A percentile compares a stretch with the other conserved stretches of the same genome.
Conservation (phyloP, 805 yeast genomes). For the Metschnikowia vanudenii region DNA sequence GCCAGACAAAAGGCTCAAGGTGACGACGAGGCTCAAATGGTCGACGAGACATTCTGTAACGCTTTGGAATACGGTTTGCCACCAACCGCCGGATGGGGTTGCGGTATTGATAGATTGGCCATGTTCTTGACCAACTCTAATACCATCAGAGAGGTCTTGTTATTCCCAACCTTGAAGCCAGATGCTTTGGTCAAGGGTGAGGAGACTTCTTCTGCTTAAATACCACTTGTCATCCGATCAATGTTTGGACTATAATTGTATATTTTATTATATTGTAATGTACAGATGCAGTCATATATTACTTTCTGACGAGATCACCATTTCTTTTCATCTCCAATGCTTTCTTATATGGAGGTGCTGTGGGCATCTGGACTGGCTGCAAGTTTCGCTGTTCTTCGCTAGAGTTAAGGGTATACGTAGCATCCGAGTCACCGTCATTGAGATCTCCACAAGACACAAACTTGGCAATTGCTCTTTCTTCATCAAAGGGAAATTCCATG, state of each 20-base stretch:
- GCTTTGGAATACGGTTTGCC: conserved; percentile 98
- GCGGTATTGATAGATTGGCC: conserved; percentile 97
- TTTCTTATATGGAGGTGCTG: conserved; percentile 93
- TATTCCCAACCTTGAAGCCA: conserved; percentile 99
- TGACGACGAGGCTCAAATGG: conserved; percentile 96
- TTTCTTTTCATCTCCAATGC: conserved; percentile 85
- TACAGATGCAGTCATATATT: not conserved
- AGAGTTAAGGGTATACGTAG: conserved; percentile 69
- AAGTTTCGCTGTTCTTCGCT: conserved; percentile 47
- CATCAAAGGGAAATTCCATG: conserved; percentile 47
- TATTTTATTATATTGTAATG: not conserved
- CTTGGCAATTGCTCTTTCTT: conserved; percentile 79
- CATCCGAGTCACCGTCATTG: conserved; percentile 87
- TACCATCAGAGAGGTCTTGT: conserved; percentile 94
- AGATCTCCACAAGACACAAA: conserved; percentile 95
- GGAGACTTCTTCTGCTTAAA: conserved; percentile 20
- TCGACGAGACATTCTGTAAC: conserved; percentile 95
- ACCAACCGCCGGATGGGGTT: conserved; percentile 99
- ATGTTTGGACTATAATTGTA: not conserved
- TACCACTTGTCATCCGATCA: not conserved
- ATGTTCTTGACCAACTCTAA: conserved; percentile 97
- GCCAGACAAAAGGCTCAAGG: conserved; percentile 98
- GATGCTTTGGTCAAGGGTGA: conserved; percentile 52
- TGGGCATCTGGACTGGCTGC: conserved; percentile 93
- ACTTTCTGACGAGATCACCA: conserved; percentile 44